Evolutionary conservation across 2,329 filamentous ascomycete species (phyloP).

Genomic region (Fusarium sp.): DNA sequence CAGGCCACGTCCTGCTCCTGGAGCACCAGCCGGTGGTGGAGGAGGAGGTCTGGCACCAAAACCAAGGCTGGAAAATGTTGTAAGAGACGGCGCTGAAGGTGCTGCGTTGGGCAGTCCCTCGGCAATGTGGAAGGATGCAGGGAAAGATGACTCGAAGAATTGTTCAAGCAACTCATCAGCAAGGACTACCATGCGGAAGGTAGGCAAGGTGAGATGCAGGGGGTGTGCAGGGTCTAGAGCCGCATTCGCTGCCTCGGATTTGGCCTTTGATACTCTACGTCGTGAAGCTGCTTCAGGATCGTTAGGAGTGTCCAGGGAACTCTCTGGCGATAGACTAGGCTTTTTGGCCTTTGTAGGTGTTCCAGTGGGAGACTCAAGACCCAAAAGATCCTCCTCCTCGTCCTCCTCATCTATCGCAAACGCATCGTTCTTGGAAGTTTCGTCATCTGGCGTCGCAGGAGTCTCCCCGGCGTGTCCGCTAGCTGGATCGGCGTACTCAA

Average conservation of each 20-base stretch:
- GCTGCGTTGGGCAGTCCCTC: conserved; percentile 66
- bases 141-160: conserved; percentile 97
- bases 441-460: conserved; percentile 39
- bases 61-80: conserved; percentile 84
- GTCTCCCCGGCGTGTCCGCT: conserved; percentile 65
- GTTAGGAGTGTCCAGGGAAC: conserved; percentile 37
- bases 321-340: conserved; percentile 58
- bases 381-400: conserved; percentile 74
- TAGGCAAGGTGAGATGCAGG: conserved; percentile 94
- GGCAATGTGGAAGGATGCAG: conserved; percentile 90
- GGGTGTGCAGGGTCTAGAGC: conserved; percentile 94
- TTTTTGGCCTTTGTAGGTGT: conserved; percentile 62
- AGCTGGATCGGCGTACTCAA: conserved; percentile 96
- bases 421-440: conserved; percentile 59
- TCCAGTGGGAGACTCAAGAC: conserved; percentile 65
- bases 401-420: conserved; percentile 85
- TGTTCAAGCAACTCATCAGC: conserved; percentile 96
- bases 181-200: conserved; percentile 98
- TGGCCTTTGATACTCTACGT: conserved; percentile 71
- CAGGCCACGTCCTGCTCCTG: conserved; percentile 77
- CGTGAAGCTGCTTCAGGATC: conserved; percentile 42
- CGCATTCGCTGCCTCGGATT: conserved; percentile 85
- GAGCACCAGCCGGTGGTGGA: conserved; percentile 58
- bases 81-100: conserved; percentile 74
- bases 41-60: conserved; percentile 61